These are phyloP conservation scores for Sedum album DNA, from an alignment of 164 flowering plant genomes.

Conservation along the genomic window DNA sequence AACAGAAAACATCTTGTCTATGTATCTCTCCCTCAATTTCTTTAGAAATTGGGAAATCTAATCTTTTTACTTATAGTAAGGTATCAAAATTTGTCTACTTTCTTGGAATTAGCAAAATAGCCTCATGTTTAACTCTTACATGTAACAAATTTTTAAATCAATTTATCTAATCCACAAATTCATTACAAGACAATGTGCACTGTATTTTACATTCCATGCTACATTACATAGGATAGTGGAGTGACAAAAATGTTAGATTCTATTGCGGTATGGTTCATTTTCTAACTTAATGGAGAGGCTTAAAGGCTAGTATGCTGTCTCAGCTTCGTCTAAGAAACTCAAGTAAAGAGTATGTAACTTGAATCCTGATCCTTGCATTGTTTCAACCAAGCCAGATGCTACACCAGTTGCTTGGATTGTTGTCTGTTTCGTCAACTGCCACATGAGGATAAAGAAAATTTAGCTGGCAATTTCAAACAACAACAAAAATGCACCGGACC, in stretches of 20 bases:
- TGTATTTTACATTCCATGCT: background rate
- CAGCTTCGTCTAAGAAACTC: background rate
- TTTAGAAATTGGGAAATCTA: background rate
- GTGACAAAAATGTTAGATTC: background rate
- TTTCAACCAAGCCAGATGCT: constrained; percentile 1
- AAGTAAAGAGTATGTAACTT: constrained; percentile 8
- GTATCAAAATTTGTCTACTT: no score
- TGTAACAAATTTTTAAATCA: no score
- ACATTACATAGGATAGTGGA: background rate
- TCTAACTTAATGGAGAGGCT: background rate
- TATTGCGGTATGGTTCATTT: background rate
- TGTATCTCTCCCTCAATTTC: no score
- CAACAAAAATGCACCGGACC: background rate
- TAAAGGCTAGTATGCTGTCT: background rate
- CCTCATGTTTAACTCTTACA: background rate
- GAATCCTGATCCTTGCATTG: background rate
- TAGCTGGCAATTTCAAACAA: background rate
- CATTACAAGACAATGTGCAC: background rate
- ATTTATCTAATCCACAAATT: background rate
- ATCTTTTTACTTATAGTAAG: no score
- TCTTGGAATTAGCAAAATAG: background rate
- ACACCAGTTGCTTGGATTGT: constrained; percentile 5
- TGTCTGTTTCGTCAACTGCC: background rate
- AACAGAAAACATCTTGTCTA: no score
- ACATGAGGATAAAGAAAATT: background rate